A percentile compares a stretch with the other conserved stretches of the same genome.
Conservation (phyloP, 2,329 filamentous ascomycete species). For the Colletotrichum filicis region DNA sequence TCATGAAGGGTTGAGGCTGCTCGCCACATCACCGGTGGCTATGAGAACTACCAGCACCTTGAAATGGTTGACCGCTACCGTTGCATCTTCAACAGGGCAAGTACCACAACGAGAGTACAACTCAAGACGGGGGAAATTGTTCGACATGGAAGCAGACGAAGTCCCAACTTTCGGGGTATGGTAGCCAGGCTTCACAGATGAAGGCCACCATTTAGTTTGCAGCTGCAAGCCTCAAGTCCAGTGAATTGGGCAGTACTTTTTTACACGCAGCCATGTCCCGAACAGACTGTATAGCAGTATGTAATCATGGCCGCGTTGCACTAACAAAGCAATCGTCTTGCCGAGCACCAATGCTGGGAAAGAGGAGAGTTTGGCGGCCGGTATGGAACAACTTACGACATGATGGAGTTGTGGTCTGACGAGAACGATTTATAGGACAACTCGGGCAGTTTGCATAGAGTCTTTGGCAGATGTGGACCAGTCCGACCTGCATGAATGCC, state of each 20-base stretch:
- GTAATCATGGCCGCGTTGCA: background rate
- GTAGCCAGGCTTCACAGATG: no score
- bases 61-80: no score
- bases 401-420: background rate
- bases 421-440: background rate
- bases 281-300: background rate
- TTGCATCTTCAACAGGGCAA: no score
- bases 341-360: background rate
- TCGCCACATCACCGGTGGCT: background rate
- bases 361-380: no score
- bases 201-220: no score
- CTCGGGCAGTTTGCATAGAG: background rate
- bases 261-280: no score
- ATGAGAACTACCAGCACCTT: background rate
- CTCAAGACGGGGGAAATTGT: no score
- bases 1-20: background rate
- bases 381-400: slow-evolving; percentile 1
- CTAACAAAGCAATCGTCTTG: background rate
- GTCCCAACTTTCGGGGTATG: no score
- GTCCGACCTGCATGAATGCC: background rate
- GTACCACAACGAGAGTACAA: no score
- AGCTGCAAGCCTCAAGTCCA: no score
- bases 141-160: no score
- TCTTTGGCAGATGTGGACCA: background rate
- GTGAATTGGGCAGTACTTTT: no score